Conservation (phyloP, 495 filamentous ascomycete species). For the Xeromyces bisporus region DNA sequence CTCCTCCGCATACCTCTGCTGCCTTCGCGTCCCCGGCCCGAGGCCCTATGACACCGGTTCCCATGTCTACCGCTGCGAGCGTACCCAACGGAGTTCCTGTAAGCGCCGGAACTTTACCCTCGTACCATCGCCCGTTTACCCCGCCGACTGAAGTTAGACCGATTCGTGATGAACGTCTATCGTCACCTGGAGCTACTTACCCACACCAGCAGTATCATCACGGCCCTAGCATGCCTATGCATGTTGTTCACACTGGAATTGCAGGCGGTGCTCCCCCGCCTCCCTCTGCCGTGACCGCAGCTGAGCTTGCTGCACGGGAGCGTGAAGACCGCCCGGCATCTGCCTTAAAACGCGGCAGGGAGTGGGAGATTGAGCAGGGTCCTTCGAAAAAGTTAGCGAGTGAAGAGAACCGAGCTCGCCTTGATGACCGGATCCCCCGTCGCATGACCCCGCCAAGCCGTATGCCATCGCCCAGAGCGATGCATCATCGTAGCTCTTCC, state of each 20-base stretch:
- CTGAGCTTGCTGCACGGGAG: slow-evolving; percentile 64
- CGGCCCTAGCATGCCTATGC: slow-evolving; percentile 44
- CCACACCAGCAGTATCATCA: slow-evolving; percentile 63
- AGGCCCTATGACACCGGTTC: slow-evolving; percentile 24
- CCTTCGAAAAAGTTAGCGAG: slow-evolving; percentile 67
- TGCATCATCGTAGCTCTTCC: slow-evolving; percentile 61
- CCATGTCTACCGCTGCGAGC: slow-evolving; percentile 35
- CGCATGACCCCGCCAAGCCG: slow-evolving; percentile 48
- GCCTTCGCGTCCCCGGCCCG: slow-evolving; percentile 17
- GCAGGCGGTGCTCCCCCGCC: slow-evolving; percentile 63
- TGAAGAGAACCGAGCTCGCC: slow-evolving; percentile 69
- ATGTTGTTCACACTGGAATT: slow-evolving; percentile 51
- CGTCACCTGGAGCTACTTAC: slow-evolving; percentile 70
- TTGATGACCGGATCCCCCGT: slow-evolving; percentile 69
- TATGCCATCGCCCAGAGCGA: slow-evolving; percentile 46
- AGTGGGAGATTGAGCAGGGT: slow-evolving; percentile 67
- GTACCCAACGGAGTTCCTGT: slow-evolving; percentile 36
- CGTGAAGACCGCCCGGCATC: slow-evolving; percentile 66
- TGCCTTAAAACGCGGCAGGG: slow-evolving; percentile 67
- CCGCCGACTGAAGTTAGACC: slow-evolving; percentile 74
- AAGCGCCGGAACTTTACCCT: slow-evolving; percentile 28
- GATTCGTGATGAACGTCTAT: slow-evolving; percentile 66
- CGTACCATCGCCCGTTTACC: slow-evolving; percentile 48
- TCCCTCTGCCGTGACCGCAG: slow-evolving; percentile 51
- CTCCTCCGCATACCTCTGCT: slow-evolving; percentile 39